Conservation (phyloP, 2,329 filamentous ascomycete genomes). For the Fusarium sp. region DNA sequence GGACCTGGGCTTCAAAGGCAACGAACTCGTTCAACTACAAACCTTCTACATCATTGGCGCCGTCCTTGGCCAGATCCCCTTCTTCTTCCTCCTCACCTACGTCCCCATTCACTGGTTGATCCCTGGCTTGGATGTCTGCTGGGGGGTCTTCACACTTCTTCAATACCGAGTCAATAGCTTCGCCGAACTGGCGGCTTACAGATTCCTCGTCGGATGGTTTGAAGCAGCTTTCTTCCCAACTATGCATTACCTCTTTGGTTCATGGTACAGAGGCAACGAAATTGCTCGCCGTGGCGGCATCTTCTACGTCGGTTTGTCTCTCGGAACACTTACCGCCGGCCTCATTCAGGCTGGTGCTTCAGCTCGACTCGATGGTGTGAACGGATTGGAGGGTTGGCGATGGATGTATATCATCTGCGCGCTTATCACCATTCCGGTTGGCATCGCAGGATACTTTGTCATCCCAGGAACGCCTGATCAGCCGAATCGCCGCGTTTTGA, state of each 20-base stretch:
- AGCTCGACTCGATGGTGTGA: constrained; percentile 52
- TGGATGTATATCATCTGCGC: constrained; percentile 67
- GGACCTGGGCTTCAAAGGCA: constrained; percentile 59
- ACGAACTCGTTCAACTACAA: constrained; percentile 64
- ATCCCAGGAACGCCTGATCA: constrained; percentile 57
- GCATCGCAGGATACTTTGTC: constrained; percentile 59
- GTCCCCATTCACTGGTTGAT: constrained; percentile 60
- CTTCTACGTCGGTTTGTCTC: constrained; percentile 59
- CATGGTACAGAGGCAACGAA: constrained; percentile 61
- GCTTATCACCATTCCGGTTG: constrained; percentile 64
- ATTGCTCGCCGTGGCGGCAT: constrained; percentile 59
- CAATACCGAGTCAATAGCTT: constrained; percentile 61
- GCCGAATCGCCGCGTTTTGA: constrained; percentile 59
- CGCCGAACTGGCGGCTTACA: constrained; percentile 60
- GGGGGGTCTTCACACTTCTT: constrained; percentile 66
- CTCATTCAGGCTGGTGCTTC: constrained; percentile 58
- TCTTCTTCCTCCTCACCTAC: constrained; percentile 59
- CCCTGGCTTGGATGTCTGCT: constrained; percentile 60
- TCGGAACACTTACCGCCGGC: constrained; percentile 62
- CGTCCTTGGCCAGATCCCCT: constrained; percentile 61
- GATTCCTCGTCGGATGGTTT: constrained; percentile 64
- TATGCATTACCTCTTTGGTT: constrained; percentile 50
- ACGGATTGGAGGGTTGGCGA: constrained; percentile 59
- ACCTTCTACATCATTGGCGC: constrained; percentile 59
- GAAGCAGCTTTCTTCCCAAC: constrained; percentile 55